Base-by-base conservation (phyloP, 257 asterid species). In the Fraxinus anomala region DNA sequence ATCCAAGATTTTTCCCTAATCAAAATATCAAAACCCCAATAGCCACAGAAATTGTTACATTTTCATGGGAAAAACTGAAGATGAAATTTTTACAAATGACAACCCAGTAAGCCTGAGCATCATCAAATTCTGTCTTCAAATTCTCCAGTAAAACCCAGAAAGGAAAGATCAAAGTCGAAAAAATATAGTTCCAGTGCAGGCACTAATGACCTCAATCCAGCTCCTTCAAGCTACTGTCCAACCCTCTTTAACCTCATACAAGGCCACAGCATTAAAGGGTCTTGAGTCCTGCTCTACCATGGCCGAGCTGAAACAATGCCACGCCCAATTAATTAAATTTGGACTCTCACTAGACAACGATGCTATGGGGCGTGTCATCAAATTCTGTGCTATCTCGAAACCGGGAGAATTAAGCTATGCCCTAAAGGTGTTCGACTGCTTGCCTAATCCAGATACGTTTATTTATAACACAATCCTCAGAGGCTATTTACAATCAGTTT, bases 381-480 rank as follows among this genome's bases (percentile, higher is more conserved):
- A 88, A 56, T 88, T 86, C 89, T 87, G 88, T 61, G 79, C 93
- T 26, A 37, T 86, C 1, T 88, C 94, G 0, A 28, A 85, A 8
- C 66, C 80, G n/a, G 89, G 90, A 31, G 91, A 90, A 74, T 81
- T 92, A 51, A 79, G 75, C 72, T 86, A 91, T 44, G 94, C 94
- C 4, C 85, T 86, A 83, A 86, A 88, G 82, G 86, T 89, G 82
- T 88, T 92, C 76, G 89, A 68, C 44, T 51, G 77, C 68, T 83
- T 92, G 90, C 91, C 93, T 17, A 81, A 75, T 69, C 97, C 96
- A 72, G 96, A 92, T 80, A 80, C 93, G 30, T 91, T 87, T 39
- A 73, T 92, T 34, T 89, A 89, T 74, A 92, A 92, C 83, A 89
- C 89, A 74, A 76, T 89, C 4, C 77, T 90, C 73, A 78, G 94